Evolutionary conservation across 495 filamentous ascomycete genomes (phyloP), one percentile per base, ranked within the genome.

Genomic region (Letharia lupina): DNA sequence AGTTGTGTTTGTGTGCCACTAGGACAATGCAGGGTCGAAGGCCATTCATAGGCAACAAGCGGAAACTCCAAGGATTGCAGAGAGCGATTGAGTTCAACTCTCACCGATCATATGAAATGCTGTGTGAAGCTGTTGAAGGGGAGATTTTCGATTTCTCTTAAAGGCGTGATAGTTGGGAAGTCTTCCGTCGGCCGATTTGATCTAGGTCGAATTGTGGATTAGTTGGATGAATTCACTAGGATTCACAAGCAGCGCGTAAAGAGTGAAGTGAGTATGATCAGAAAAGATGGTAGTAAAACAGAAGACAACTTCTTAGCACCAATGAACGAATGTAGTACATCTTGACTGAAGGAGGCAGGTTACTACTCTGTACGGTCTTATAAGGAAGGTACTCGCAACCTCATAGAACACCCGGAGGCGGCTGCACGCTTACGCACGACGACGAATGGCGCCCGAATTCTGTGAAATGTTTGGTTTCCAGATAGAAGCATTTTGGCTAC

Each of bases 401-500:
- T 62, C 58, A 60, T 39, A 57, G 48, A 59, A 65, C 44, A 58
- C n/a, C 59, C 67, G 63, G 61, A 60, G 45, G 60, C 67, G 64
- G 60, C 37, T 65, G 57, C 62, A 65, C 67, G 67, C 64, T 59
- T 58, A 62, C 50, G 63, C 48, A 65, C n/a, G 58, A 58, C 56
- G 50, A 16, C 52, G 15, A 28, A 63, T 40, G 60, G 58, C 52
- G 37, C 64, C 41, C 60, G 44, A 45, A 66, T 62, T 8, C 59
- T 66, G 67, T 28, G 65, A 48, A 60, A 50, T 62, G 40, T 7
- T 61, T 65, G 63, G 67, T 62, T 69, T 52, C 67, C 67, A 60
- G n/a, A 60, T 20, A 35, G 44, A 58, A 61, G 48, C 50, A 62
- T 47, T 42, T 37, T 33, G 48, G 42, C 59, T 62, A 50, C n/a